Evolutionary conservation across 2,329 filamentous ascomycete species (phyloP), one percentile per base, ranked within the genome.

Genomic region (Lasiodiplodia citricola): DNA sequence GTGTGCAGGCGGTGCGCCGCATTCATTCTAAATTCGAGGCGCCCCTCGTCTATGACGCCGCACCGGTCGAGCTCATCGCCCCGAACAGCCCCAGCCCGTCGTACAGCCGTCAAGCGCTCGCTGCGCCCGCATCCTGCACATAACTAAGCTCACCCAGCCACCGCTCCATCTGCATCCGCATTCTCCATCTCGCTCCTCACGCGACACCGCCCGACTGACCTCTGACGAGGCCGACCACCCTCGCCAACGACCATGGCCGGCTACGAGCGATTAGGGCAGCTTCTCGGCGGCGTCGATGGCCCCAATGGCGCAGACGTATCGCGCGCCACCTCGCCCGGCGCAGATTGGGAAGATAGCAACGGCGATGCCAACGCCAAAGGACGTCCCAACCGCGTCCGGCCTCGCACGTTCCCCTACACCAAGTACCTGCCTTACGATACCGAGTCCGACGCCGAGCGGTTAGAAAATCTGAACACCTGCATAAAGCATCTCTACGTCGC

Each of bases 401-500:
- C 93, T 44, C 90, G 96, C 71, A 97, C 96, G 35, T 99, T 96
- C 79, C 93, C 93, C 70, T 99, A 99, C 84, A 93, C 94, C 79
- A 87, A 90, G 73, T 91, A 96, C 77, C 88, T 99, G 63, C 96
- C 96, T 44, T 99, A 98, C 78, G 83, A 89, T 68, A 91, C 94
- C 68, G 96, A 99, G 80, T 89, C 92, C 77, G 91, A 95, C 71
- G 79, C 85, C 41, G 88, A 94, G 80, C 88, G 94, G 71, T 90
- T 96, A 77, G 87, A 86, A 63, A 93, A 94, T 71, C 84, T 99
- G 57, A 87, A 91, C 56, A 93, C 94, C 78, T 98, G 97, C 74
- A 86, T 98, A 73, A 96, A 94, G 79, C 92, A 97, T 76, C 90
- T 99, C 37, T 98, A 97, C 79, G 92, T 97, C 74, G 89, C 95